Evolutionary conservation across 2,329 filamentous ascomycete genomes (phyloP), one percentile per base, ranked within the genome.

Genomic region (Epichloe brachyelytri): DNA sequence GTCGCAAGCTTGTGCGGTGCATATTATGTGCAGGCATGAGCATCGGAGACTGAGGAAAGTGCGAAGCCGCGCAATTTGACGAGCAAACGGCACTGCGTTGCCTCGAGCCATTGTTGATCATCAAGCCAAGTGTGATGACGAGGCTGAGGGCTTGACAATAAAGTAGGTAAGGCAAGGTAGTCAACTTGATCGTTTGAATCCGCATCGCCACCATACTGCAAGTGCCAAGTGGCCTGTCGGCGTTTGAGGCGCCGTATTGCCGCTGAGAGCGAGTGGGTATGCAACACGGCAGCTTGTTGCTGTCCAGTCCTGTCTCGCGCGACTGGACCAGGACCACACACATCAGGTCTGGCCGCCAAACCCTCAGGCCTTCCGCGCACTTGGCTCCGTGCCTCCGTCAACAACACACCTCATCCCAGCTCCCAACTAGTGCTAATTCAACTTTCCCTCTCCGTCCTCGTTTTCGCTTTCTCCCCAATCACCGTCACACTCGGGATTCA

Each of bases 401-500:
- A 52, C 50, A 43, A 49, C 51, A 49, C 51, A 52, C 46, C 37
- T 49, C 51, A 48, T 33, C 43, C 34, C 44, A 22, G 22, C 40
- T 39, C 51, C 34, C 44, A n/a, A 34, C 40, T 49, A 22, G 38
- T 48, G 34, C 46, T 22, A 22, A 20, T 48, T 22, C 49, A 46
- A 41, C 34, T 48, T 46, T 38, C 15, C 34, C 40, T 20, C 44
- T 34, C 33, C 34, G 37, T 49, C 46, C 36, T 46, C 37, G 36
- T 22, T 34, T 51, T 33, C 20, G 6, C 11, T 26, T 33, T 49
- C 43, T 33, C 22, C 37, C 39, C 39, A 46, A 43, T 52, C 51
- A 37, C 30, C 51, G 37, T 46, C 51, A 49, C 39, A 46, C 45
- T 38, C 36, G 50, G 20, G 39, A 30, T 40, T 20, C 20, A 33